Base-by-base conservation (phyloP, 495 filamentous ascomycete genomes). In the Hapsidospora chrysogenum region DNA sequence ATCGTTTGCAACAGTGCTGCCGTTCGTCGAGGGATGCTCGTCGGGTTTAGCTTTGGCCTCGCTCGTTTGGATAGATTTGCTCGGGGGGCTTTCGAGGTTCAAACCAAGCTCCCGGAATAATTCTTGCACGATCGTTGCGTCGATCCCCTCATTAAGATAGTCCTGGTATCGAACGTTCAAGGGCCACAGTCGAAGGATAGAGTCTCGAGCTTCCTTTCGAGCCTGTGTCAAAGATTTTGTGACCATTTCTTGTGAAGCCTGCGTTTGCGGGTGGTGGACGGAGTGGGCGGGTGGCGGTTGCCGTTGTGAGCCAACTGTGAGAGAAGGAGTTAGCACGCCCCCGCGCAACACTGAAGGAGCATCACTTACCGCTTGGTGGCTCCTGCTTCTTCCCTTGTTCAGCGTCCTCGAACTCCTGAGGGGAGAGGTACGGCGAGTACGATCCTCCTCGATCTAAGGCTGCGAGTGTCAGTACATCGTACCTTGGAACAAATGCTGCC, bases 101-200 rank as follows among this genome's bases (percentile, higher is more conserved):
- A 82, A 63, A 10, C 72, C 72, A 9, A 82, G 57, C 15, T 77
- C 73, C 35, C 63, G 58, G 48, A 81, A 89, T 9, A 92, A 57
- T 26, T 57, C 52, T 36, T 60, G 63, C 22, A 92, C 56, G 25
- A 82, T 41, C 13, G 53, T 49, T 28, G 73, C 60, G 42, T 84
- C 62, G 31, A 86, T 63, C 3, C 81, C 80, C 50, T 85, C 80
- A 9, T 73, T 64, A 11, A 87, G 57, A 42, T 85, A 72, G 38
- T 76, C 63, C 31, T 71, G 55, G 43, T 69, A 86, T 10, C 69
- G 66, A 31, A 86, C 71, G 29, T 75, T 73, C 23, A 76, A 57
- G 22, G 71, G 67, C 39, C 62, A 66, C 17, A 86, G 49, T 26
- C 72, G 64, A 11, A 77, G 56, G 14, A 86, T 62, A 33, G 82